These are phyloP conservation scores for Diaporthe amygdali DNA, from an alignment of 2,329 filamentous ascomycete genomes.

Conservation along the genomic window DNA sequence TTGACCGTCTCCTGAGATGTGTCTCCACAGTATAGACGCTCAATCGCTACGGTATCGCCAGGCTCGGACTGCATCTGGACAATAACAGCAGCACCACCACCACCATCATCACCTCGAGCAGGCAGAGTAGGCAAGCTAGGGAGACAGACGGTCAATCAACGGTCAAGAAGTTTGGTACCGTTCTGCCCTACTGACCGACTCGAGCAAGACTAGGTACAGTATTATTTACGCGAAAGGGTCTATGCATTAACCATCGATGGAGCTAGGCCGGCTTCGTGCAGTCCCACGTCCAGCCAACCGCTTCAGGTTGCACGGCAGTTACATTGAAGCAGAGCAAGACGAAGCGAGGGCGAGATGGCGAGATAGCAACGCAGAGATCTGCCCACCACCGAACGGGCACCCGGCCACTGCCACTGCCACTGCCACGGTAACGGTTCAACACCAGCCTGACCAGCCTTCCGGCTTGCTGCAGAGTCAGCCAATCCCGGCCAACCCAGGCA, in stretches of 20 bases:
- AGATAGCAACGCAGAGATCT: conserved; percentile 8
- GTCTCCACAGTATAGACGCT: neutral
- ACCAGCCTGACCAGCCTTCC: neutral
- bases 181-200: neutral
- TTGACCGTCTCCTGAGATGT: neutral
- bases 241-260: neutral
- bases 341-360: conserved; percentile 14
- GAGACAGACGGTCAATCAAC: neutral
- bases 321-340: neutral
- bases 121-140: neutral
- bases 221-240: neutral
- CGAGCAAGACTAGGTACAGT: neutral
- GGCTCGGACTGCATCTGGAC: neutral
- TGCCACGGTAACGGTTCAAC: conserved; percentile 6
- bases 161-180: neutral
- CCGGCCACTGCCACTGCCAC: neutral
- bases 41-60: neutral
- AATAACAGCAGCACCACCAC: neutral
- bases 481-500: neutral
- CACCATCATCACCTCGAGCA: neutral
- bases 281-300: neutral
- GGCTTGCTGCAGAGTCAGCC: conserved; percentile 15
- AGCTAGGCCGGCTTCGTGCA: conserved; percentile 4
- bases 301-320: conserved; percentile 15
- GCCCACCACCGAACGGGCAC: neutral